These are phyloP conservation scores for Thymus quinquecostatus DNA, from an alignment of 257 asterid genomes.

Conservation along the genomic window DNA sequence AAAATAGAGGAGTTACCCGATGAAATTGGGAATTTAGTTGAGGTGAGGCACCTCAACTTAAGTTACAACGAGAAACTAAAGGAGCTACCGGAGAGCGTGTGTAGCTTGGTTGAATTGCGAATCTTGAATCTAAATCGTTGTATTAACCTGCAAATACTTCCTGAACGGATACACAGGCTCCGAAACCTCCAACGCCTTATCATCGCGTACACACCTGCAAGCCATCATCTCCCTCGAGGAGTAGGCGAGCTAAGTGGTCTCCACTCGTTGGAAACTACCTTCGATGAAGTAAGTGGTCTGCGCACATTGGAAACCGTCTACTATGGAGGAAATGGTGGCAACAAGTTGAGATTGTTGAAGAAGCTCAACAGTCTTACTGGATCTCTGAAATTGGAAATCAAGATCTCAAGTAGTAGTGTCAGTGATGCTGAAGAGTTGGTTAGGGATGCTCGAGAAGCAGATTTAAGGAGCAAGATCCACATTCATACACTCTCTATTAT, in stretches of 20 bases:
- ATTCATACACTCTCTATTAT: background rate
- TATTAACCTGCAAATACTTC: background rate
- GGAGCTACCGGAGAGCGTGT: background rate
- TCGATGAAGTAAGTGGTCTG: background rate
- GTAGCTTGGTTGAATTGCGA: background rate
- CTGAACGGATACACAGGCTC: background rate
- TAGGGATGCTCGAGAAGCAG: background rate
- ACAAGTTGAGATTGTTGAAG: background rate
- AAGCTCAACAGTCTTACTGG: background rate
- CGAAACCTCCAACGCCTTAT: background rate
- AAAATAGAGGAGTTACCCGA: too few relatives aligned
- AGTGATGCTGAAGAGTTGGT: background rate
- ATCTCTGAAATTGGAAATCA: background rate
- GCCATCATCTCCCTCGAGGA: background rate
- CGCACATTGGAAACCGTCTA: background rate
- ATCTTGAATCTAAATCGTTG: background rate
- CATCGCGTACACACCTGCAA: too few relatives aligned
- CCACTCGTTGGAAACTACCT: background rate
- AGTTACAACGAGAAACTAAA: background rate
- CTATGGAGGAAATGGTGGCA: background rate
- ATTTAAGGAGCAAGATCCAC: background rate
- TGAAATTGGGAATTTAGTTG: too few relatives aligned
- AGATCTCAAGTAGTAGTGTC: background rate
- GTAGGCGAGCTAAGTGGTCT: background rate
- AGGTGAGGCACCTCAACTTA: too few relatives aligned